A percentile compares a stretch with the other conserved stretches of the same genome.
Conservation (phyloP, 2,329 filamentous ascomycete species). For the Colletotrichum abscissum region DNA sequence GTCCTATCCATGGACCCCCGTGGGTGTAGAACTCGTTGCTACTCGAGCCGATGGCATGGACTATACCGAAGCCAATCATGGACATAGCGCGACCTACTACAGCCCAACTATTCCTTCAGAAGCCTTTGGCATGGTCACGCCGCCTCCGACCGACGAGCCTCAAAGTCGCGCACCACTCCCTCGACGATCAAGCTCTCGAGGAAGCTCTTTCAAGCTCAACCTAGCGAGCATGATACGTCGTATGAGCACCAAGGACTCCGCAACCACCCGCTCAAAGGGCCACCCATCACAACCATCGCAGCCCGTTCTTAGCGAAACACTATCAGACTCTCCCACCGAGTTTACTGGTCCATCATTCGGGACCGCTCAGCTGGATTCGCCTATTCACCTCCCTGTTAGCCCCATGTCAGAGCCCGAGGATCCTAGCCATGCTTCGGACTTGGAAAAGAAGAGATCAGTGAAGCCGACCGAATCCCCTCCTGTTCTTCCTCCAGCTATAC, state of each 20-base stretch:
- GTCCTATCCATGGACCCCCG: slow-evolving; percentile 30
- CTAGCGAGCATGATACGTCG: slow-evolving; percentile 50
- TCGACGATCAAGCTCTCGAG: slow-evolving; percentile 43
- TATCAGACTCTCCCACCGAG: slow-evolving; percentile 46
- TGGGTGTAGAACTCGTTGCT: slow-evolving; percentile 30
- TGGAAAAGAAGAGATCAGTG: neutral
- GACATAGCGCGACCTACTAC: slow-evolving; percentile 53
- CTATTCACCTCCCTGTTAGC: slow-evolving; percentile 20
- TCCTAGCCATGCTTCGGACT: neutral
- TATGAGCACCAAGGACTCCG: slow-evolving; percentile 39
- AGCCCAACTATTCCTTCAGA: slow-evolving; percentile 53
- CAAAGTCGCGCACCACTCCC: slow-evolving; percentile 22
- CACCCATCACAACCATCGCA: slow-evolving; percentile 10
- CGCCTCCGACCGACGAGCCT: slow-evolving; percentile 38
- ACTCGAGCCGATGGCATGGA: slow-evolving; percentile 37
- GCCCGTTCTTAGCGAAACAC: slow-evolving; percentile 20
- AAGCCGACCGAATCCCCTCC: slow-evolving; percentile 23
- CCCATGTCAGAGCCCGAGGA: slow-evolving; percentile 23
- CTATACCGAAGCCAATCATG: slow-evolving; percentile 33
- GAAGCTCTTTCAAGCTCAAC: slow-evolving; percentile 49
- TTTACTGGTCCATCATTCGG: slow-evolving; percentile 28
- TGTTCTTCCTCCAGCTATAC: slow-evolving; percentile 46
- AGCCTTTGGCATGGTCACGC: slow-evolving; percentile 52
- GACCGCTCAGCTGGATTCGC: slow-evolving; percentile 21
- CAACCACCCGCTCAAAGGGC: slow-evolving; percentile 8